Evolutionary conservation across 1,284 basidiomycete genomes (phyloP).

Genomic region (Irpex lacteus): DNA sequence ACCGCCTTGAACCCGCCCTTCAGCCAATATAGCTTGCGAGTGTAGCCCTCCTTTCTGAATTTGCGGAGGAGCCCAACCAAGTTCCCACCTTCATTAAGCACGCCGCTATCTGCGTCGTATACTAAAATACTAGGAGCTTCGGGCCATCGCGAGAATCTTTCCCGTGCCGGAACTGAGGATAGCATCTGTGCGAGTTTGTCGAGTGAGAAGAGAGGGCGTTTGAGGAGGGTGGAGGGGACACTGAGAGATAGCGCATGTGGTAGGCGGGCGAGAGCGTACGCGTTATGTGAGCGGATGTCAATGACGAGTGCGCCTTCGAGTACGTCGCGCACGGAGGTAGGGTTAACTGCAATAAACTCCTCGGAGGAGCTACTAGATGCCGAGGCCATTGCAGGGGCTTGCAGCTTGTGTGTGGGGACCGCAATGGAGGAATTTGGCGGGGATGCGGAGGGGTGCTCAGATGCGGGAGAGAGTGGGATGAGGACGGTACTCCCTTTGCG

Average conservation of each 20-base stretch:
- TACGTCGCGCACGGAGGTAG: slow-evolving; percentile 30
- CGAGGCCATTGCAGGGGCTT: slow-evolving; percentile 3
- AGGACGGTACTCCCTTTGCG: slow-evolving; percentile 11
- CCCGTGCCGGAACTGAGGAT: slow-evolving; percentile 51
- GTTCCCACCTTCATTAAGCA: slow-evolving; percentile 63
- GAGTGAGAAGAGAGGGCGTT: slow-evolving; percentile 81
- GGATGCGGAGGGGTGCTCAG: too few species aligned
- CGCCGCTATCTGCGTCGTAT: slow-evolving; percentile 75
- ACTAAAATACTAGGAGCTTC: slow-evolving; percentile 65
- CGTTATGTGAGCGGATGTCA: slow-evolving; percentile 86
- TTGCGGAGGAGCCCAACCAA: slow-evolving; percentile 82
- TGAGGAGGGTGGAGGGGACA: slow-evolving; percentile 92
- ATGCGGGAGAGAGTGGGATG: slow-evolving; percentile 13
- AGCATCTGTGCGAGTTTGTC: slow-evolving; percentile 76
- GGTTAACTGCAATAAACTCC: slow-evolving; percentile 33
- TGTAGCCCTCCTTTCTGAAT: slow-evolving; percentile 71
- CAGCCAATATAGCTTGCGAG: slow-evolving; percentile 63
- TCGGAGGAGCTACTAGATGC: slow-evolving; percentile 9
- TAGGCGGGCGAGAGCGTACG: slow-evolving; percentile 65
- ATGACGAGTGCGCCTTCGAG: slow-evolving; percentile 56
- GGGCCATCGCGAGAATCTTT: slow-evolving; percentile 60
- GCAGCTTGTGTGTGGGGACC: neutral
- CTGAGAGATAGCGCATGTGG: slow-evolving; percentile 82
- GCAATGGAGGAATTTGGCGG: too few species aligned
- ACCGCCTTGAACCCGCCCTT: slow-evolving; percentile 78